Base-by-base conservation (phyloP, 2,329 filamentous ascomycete species). In the Claviceps lovelessii region DNA sequence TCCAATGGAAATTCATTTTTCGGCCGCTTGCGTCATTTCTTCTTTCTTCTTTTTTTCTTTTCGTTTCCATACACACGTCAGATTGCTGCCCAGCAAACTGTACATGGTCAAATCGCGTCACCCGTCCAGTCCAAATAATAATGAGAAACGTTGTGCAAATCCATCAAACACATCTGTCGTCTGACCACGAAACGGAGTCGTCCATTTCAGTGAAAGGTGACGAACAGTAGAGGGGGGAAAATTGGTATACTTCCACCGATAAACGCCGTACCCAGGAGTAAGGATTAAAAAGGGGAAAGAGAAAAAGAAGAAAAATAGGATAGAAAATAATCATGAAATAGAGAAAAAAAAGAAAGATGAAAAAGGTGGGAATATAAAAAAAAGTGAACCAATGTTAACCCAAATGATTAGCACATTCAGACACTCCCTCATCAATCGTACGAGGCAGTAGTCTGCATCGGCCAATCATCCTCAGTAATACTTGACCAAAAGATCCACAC, bases 401-500 rank as follows among this genome's bases (percentile, higher is more conserved):
- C 41, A n/a, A 49, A 23, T 7, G 1, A 41, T n/a, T 45, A 29
- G 44, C 49, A 47, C n/a, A 33, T 33, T 54, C 13, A 49, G 33
- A 17, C 23, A 41, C 52, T 47, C 47, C 54, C 23, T 61, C 33
- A 35, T 58, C 23, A 65, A 53, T 73, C 69, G 59, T 78, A 78
- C 52, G 70, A 61, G 49, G 61, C 67, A 54, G 68, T 68, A 10
- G 68, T 70, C 39, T 76, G 73, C 70, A 79, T 78, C 19, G 90
- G 89, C 93, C 93, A 98, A 73, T 96, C 91, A 65, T 98, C 93
- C 72, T 98, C 93, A 17, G 93, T 98, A 64, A 98, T 98, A 73
- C 90, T 96, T 49, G 90, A 95, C 93, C 93, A 98, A 76, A 98
- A 98, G 55, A 88, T 70, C 90, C 93, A 98, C 60, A 96, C 73